Base-by-base conservation (phyloP, 495 filamentous ascomycete species). In the Aspergillus heteromorphus region DNA sequence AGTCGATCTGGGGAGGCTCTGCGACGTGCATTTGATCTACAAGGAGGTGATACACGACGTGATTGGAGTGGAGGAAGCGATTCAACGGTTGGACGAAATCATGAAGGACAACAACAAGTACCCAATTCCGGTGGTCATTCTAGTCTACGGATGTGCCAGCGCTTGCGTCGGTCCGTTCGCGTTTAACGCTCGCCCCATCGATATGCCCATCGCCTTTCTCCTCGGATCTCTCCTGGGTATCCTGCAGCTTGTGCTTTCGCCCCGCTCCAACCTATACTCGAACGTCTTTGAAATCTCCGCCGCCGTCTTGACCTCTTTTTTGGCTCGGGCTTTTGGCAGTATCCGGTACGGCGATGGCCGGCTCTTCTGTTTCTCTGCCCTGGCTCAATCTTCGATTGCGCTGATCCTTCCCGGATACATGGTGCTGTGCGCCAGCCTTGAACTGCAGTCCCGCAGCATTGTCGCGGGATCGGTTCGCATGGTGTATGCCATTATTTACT, bases 401-500 rank as follows among this genome's bases (percentile, higher is more conserved):
- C 79, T 97, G 31, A 97, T 98, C 54, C 79, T 98, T 3, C 92
- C 92, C 0, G 92, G 92, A 13, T 93, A 91, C 65, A 86, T 85
- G 27, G 87, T 95, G 11, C 73, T 95, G 45, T 91, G 87, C 66
- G 88, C 86, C 7, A 86, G 83, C 43, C 79, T 97, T 25, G 92
- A 97, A 67, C 81, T 97, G 0, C 92, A 97, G 66, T 92, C 87
- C 8, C 80, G 82, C 49, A 86, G 85, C 54, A 85, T 97, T 45
- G 86, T 97, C 5, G 90, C 92, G 16, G 92, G 92, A 1, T 92
- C 89, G 6, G 88, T 96, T 10, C 88, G 92, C 43, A 92, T 97
- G 87, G 89, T 97, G 6, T 96, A 97, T 58, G 90, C 92, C 7
- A 87, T 97, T 51, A 92, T 97, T 27, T 97, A 97, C 69, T 92